Evolutionary conservation across 2,329 filamentous ascomycete species (phyloP), one percentile per base, ranked within the genome.

Genomic region (Aspergillus hortae): DNA sequence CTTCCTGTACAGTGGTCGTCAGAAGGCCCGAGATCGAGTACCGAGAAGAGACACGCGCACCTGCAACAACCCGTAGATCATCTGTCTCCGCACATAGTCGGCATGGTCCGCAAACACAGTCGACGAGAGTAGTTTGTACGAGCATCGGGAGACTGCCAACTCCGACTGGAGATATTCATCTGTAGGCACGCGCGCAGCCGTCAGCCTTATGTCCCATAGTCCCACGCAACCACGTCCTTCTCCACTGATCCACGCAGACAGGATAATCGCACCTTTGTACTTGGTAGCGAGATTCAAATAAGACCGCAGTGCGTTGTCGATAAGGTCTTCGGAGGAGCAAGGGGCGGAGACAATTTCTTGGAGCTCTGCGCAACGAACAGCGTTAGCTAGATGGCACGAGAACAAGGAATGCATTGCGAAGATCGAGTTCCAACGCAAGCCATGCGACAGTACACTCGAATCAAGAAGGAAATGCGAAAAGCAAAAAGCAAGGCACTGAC

Each of bases 21-120:
- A 44, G 36, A 36, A 23, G 5, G 23, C 15, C 36, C 38, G 9
- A 30, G 27, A 10, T 11, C 27, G 10, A 30, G 27, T 30, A 30
- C 7, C 10, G 14, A 21, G 5, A 25, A 35, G 12, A 14, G 27
- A 11, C 15, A 40, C 7, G 6, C 17, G 44, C 71, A 84, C 82
- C 75, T 86, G 82, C 48, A 96, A 75, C 48, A 99, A 78, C 69
- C 90, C 92, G 72, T 95, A 91, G 59, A 97, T 85, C 64, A 99
- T 90, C 75, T 97, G 94, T 42, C 84, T 88, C 57, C 92, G 89
- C 56, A 97, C 89, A 73, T 99, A 97, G 52, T 90, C 87, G 60
- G 84, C 82, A 69, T 96, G 87, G 12, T 79, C 73, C 23, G 75
- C 73, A 70, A 95, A 99, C 42, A 97, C 77, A 15, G 77, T 75